These are phyloP conservation scores for Botryotinia narcissicola DNA, from an alignment of 2,329 filamentous ascomycete species.

Conservation along the genomic window DNA sequence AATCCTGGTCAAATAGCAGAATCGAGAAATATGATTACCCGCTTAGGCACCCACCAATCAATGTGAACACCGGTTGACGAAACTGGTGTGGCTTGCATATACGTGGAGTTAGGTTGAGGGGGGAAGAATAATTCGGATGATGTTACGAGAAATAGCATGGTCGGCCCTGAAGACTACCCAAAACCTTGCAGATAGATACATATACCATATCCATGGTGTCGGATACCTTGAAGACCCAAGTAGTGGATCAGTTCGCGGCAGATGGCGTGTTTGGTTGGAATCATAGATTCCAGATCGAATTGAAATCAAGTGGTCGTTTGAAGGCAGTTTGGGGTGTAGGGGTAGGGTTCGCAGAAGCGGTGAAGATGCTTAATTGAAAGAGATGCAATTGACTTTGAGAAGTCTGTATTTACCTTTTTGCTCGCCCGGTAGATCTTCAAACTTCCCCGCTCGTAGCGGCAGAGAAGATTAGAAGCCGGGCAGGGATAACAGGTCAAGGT, in stretches of 20 bases:
- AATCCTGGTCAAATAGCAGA: slow-evolving; percentile 17
- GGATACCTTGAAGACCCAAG: slow-evolving; percentile 19
- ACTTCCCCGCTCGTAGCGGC: slow-evolving; percentile 13
- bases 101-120: slow-evolving; percentile 13
- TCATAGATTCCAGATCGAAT: slow-evolving; percentile 8
- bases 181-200: slow-evolving; percentile 18
- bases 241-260: slow-evolving; percentile 16
- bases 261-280: slow-evolving; percentile 17
- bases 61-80: slow-evolving; percentile 12
- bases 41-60: slow-evolving; percentile 18
- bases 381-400: not conserved
- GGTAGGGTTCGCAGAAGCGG: slow-evolving; percentile 4
- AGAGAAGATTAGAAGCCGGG: slow-evolving; percentile 10
- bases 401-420: slow-evolving; percentile 10
- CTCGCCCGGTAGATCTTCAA: slow-evolving; percentile 8
- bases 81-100: slow-evolving; percentile 21
- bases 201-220: slow-evolving; percentile 20
- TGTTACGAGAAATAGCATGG: slow-evolving; percentile 17
- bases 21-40: slow-evolving; percentile 16
- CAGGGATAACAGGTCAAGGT: slow-evolving; percentile 4
- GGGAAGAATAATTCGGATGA: slow-evolving; percentile 1
- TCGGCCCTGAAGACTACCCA: slow-evolving; percentile 15
- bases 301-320: not conserved
- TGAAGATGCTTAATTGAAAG: slow-evolving; percentile 9
- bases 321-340: not conserved